Conservation (phyloP, 495 filamentous ascomycete species). For the Aspergillus cristatus region DNA sequence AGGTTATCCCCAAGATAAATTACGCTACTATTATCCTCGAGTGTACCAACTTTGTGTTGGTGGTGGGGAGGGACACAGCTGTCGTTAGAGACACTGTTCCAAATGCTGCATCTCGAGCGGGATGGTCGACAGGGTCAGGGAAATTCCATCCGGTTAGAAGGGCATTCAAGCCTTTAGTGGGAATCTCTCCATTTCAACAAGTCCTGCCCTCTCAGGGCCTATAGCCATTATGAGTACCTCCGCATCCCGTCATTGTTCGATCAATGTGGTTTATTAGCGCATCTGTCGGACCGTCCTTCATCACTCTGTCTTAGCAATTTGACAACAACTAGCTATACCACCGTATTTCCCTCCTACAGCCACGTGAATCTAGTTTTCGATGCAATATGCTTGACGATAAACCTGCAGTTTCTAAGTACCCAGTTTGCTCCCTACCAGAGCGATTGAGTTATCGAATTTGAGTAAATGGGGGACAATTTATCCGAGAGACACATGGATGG, state of each 20-base stretch:
- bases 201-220: slow-evolving; percentile 31
- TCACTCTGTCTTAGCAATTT: slow-evolving; percentile 13
- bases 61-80: slow-evolving; percentile 26
- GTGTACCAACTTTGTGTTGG: too few species aligned
- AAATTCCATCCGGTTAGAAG: slow-evolving; percentile 6
- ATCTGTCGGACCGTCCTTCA: not conserved
- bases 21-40: too few species aligned
- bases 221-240: slow-evolving; percentile 38
- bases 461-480: slow-evolving; percentile 34
- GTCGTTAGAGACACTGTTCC: slow-evolving; percentile 32
- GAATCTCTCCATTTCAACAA: slow-evolving; percentile 31
- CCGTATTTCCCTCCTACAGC: slow-evolving; percentile 38
- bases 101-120: slow-evolving; percentile 22
- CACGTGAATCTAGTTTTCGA: slow-evolving; percentile 29
- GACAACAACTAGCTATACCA: slow-evolving; percentile 27
- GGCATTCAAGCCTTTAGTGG: slow-evolving; percentile 19
- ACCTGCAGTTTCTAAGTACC: slow-evolving; percentile 18
- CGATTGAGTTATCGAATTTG: slow-evolving; percentile 25
- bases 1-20: too few species aligned
- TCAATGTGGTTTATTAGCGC: slow-evolving; percentile 18
- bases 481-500: slow-evolving; percentile 37
- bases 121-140: slow-evolving; percentile 1
- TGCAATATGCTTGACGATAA: slow-evolving; percentile 17
- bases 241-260: slow-evolving; percentile 27
- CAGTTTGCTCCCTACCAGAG: slow-evolving; percentile 23